Conservation (phyloP, 2,329 filamentous ascomycete species). For the Fusarium tanahbumbuense region DNA sequence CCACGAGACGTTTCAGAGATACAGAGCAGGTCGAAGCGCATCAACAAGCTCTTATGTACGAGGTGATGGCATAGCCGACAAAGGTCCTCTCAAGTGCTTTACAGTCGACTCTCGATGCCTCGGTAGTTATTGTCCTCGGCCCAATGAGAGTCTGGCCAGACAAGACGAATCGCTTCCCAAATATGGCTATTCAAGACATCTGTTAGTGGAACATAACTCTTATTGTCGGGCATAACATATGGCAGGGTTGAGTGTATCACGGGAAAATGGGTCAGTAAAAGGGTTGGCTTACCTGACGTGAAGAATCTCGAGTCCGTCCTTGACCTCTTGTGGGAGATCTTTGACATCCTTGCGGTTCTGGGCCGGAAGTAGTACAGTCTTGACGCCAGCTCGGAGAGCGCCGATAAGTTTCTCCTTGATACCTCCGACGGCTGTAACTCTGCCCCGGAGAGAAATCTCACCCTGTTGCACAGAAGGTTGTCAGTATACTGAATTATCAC, state of each 20-base stretch:
- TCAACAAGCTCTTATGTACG: conserved; percentile 21
- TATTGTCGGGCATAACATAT: conserved; percentile 34
- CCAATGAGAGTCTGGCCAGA: conserved; percentile 94
- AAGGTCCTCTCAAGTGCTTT: conserved; percentile 44
- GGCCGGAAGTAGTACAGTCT: conserved; percentile 88
- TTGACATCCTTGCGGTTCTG: conserved; percentile 93
- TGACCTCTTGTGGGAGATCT: conserved; percentile 91
- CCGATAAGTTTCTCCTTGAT: conserved; percentile 99
- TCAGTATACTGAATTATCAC: conserved; percentile 41
- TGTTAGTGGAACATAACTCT: conserved; percentile 47
- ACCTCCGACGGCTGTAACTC: conserved; percentile 92
- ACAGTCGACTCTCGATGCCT: conserved; percentile 83
- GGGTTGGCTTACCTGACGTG: conserved; percentile 78
- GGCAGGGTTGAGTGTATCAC: conserved; percentile 33
- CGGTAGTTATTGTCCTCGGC: conserved; percentile 76
- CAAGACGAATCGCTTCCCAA: conserved; percentile 89
- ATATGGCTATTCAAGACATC: conserved; percentile 73
- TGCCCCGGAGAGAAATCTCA: conserved; percentile 82
- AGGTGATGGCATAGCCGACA: conserved; percentile 9
- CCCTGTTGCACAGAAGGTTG: conserved; percentile 57
- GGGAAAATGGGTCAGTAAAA: conserved; percentile 56
- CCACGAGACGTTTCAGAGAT: conserved; percentile 39
- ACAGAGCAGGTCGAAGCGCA: conserved; percentile 24
- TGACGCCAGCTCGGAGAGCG: conserved; percentile 90
- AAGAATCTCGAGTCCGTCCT: conserved; percentile 85